Percentiles rank a stretch among this genome's conserved stretches.
Evolutionary conservation across 805 yeast genomes (phyloP).

Genomic region (Candida coleopterorum): DNA sequence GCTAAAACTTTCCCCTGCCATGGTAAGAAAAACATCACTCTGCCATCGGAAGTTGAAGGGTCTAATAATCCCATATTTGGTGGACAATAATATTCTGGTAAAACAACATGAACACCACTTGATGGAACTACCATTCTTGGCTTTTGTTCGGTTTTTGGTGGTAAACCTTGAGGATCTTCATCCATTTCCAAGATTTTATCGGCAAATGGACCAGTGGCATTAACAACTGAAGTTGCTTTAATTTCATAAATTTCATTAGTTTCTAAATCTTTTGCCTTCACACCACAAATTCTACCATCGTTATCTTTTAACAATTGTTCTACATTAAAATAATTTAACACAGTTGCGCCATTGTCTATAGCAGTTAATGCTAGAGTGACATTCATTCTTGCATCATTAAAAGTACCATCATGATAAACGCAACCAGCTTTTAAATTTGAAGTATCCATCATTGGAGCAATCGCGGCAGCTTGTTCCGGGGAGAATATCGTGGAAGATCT

Average conservation of each 20-base stretch:
- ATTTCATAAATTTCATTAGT: conserved; percentile 60
- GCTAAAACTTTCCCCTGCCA: conserved; percentile 97
- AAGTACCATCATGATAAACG: conserved; percentile 93
- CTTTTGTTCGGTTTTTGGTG: conserved; percentile 45
- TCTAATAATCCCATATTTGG: conserved; percentile 82
- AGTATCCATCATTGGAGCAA: conserved; percentile 83
- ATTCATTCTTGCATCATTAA: conserved; percentile 90
- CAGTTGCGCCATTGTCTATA: conserved; percentile 81
- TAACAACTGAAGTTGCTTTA: conserved; percentile 70
- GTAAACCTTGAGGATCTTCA: conserved; percentile 58
- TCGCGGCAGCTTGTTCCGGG: conserved; percentile 58
- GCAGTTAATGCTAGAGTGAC: conserved; percentile 84
- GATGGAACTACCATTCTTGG: conserved; percentile 91
- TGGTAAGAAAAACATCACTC: conserved; percentile 95
- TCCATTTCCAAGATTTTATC: conserved; percentile 87
- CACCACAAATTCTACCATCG: conserved; percentile 64
- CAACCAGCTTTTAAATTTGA: conserved; percentile 80
- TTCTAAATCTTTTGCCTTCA: conserved; percentile 66
- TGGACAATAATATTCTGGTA: conserved; percentile 92
- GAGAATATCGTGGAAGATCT: conserved; percentile 71
- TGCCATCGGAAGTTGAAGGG: conserved; percentile 89
- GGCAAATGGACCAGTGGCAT: conserved; percentile 93
- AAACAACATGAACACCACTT: conserved; percentile 86
- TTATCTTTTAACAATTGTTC: conserved; percentile 64
- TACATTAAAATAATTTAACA: conserved; percentile 82